Base-by-base conservation (phyloP, 495 filamentous ascomycete genomes). In the Neurospora sp. region DNA sequence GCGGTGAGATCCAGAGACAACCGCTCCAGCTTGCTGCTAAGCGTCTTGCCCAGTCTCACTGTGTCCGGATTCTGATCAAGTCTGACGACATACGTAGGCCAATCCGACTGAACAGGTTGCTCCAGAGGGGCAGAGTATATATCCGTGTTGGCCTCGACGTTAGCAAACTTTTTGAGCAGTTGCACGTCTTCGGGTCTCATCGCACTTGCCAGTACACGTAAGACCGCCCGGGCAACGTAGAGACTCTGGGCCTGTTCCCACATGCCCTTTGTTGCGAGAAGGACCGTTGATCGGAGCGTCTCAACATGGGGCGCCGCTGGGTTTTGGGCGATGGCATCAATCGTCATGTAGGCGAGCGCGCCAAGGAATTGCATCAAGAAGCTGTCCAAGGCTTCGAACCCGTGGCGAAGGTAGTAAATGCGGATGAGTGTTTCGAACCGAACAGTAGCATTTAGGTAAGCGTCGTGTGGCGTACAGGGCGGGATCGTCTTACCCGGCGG, bases 371-470 rank as follows among this genome's bases (percentile, higher is more conserved):
- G 78, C 69, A 80, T 74, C 4, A 83, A 61, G 22, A 82, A 79
- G 22, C 65, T 75, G 73, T 83, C 80, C 22, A 78, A 71, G 2
- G 69, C 76, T 44, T 83, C 80, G 73, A 78, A 84, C 10, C 81
- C 80, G 68, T 83, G 82, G 9, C 81, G 80, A 2, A 83, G 80
- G 70, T 84, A 84, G 71, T 84, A 83, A 0, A 84, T 75, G 1
- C 81, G 81, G 3, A 83, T 35, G 8, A 81, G 68, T 1, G 82
- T 84, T 71, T 83, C 81, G 3, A 80, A 73, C 7, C 76, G 75
- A 27, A 75, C 73, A 12, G 75, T 71, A 3, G 81, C 78, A 59
- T 83, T 72, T 10, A 45, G 14, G 68, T 77, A 75, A 2, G 74
- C 72, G 69, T 73, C 73, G 69, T 71, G 77, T 7, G 77, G 75